phyloP scores from a whole-genome alignment of 192 early-diverging fungal genomes.

The Backusella australiensis region DNA sequence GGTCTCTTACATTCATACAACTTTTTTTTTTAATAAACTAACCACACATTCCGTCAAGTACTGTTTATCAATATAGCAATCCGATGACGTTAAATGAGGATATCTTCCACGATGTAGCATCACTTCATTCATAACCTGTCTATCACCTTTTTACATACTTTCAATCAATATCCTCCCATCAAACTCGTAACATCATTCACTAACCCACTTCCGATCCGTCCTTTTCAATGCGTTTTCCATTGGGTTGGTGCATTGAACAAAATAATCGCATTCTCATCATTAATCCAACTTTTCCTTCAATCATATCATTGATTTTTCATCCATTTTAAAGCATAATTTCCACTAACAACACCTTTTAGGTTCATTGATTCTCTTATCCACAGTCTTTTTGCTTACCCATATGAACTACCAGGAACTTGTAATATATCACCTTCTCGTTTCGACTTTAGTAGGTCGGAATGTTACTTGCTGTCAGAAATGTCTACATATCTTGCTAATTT shows the following conservation, averaged over 20 bases:
- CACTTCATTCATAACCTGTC: constrained; percentile 87
- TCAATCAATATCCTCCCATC: background rate
- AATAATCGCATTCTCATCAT: constrained; percentile 80
- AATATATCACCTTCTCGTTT: constrained; percentile 38
- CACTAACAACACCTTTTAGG: constrained; percentile 25
- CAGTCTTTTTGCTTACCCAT: constrained; percentile 35
- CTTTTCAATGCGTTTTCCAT: constrained; percentile 48
- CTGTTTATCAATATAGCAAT: constrained; percentile 80
- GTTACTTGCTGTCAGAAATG: background rate
- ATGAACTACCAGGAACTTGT: constrained; percentile 49
- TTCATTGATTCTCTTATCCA: background rate
- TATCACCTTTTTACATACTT: constrained; percentile 25
- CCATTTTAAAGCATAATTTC: constrained; percentile 56
- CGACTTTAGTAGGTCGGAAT: constrained; percentile 28
- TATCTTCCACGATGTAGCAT: constrained; percentile 82
- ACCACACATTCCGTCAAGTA: constrained; percentile 81
- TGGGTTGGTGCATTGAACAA: constrained; percentile 58
- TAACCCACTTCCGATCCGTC: constrained; percentile 49
- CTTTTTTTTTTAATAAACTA: constrained; percentile 22
- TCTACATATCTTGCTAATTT: background rate
- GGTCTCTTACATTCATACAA: background rate
- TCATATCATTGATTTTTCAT: constrained; percentile 45
- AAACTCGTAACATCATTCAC: background rate
- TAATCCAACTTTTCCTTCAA: constrained; percentile 63
- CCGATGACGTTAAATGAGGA: constrained; percentile 78